Conservation (phyloP, 176 grass and related monocot genomes). For the Urochloa ruziziensis region DNA sequence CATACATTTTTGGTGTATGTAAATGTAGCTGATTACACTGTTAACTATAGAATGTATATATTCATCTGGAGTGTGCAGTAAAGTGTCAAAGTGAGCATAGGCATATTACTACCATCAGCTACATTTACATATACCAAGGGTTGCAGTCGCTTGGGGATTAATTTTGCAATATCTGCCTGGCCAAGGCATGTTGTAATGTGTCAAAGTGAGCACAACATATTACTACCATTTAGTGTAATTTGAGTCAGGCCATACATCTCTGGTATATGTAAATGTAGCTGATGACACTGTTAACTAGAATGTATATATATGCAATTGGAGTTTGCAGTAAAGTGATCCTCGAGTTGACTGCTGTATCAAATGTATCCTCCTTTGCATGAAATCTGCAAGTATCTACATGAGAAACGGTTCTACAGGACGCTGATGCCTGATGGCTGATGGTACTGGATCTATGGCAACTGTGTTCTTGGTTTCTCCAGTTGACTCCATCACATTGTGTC, state of each 20-base stretch:
- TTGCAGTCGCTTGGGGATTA: constrained; percentile 55
- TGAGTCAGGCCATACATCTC: background rate
- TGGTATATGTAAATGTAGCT: constrained; percentile 26
- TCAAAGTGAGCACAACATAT: background rate
- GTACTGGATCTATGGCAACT: background rate
- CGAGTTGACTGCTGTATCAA: background rate
- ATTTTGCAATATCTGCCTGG: constrained; percentile 5
- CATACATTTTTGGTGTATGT: too few species aligned
- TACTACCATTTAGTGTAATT: background rate
- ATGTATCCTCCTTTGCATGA: background rate
- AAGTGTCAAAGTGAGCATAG: too few species aligned
- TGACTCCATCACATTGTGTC: background rate
- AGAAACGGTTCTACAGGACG: background rate
- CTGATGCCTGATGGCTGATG: too few species aligned
- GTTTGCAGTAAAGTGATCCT: background rate
- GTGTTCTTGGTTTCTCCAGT: background rate
- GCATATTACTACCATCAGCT: too few species aligned
- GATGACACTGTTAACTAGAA: background rate
- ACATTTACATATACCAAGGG: constrained; percentile 80
- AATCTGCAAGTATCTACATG: background rate
- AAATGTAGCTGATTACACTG: too few species aligned
- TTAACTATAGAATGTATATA: too few species aligned
- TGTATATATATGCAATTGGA: background rate
- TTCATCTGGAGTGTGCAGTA: too few species aligned
- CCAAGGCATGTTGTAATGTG: background rate